Base-by-base conservation (phyloP, 2,329 filamentous ascomycete species). In the Fusarium multiceps region DNA sequence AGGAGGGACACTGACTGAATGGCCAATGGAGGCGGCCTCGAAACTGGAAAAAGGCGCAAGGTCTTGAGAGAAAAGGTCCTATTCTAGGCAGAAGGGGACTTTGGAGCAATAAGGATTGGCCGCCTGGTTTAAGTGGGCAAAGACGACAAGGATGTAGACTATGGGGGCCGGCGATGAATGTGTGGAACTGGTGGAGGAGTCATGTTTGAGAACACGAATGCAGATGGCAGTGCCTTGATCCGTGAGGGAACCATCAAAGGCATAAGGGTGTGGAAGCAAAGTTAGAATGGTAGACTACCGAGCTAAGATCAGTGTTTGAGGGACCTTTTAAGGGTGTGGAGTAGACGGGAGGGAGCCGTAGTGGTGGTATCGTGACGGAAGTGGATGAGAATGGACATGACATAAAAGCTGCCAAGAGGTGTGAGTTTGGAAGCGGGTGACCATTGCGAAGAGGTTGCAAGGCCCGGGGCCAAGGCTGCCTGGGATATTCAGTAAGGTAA, bases 81-180 rank as follows among this genome's bases (percentile, higher is more conserved):
- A 68, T 71, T 71, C 54, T 49, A 71, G 67, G 67, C 63, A 69
- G 67, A 59, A 71, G 46, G 46, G 66, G 48, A 67, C 66, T 69
- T 63, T 70, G 66, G 53, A 30, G 21, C 53, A 27, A 57, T 49
- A 23, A 55, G 48, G 56, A 70, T 67, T 69, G 66, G 66, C 57
- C 51, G 56, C 66, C 57, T 70, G 53, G 63, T 62, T 63, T 55
- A 59, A 54, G 51, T 58, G 62, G 63, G 25, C 66, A 55, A 50
- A 47, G 23, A 51, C 32, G 62, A 50, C 66, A 55, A 59, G 67
- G 62, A 46, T 63, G 49, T 68, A 41, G 55, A 41, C 37, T 48
- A 55, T 63, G 53, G 57, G 67, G 67, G 57, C 57, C 37, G 45
- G 7, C 23, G 21, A 59, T 28, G 48, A 25, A 62, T 54, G 53